Base-by-base conservation (phyloP, 768 basidiomycete genomes). In the Mycena rosella region DNA sequence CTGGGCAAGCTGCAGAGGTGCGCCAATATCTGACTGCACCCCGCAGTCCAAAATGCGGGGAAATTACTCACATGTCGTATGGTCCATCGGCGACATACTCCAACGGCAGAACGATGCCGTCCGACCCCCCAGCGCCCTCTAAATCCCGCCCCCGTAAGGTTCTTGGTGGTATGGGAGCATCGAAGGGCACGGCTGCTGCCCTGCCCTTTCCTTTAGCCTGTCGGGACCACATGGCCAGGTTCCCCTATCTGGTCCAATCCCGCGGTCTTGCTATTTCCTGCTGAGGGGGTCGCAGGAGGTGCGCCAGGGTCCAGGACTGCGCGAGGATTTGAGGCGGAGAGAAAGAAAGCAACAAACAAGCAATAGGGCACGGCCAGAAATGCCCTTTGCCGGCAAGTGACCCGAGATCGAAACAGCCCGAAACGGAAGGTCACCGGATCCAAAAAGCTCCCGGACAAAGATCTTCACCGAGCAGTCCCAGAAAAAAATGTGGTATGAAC, bases 41-140 rank as follows among this genome's bases (percentile, higher is more conserved):
- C 54, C 13, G 42, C 17, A 11, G 57, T 24, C 26, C n/a, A 40
- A 9, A 36, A 20, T 15, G 32, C n/a, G 36, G 38, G 13, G 29
- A 11, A 13, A 55, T 30, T 34, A 87, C 90, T 81, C 77, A 92
- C 92, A 88, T 83, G 71, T 90, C 85, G 70, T 83, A 88, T 9
- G 84, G 77, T 18, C 85, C 85, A 42, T 80, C 83, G 2, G 84
- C 84, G n/a, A 88, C 80, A 76, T 89, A 78, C 60, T 88, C 77
- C 68, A 93, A 74, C 24, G 83, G 84, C 22, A 94, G 71, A 15
- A 93, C 84, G 29, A 90, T 79, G 6, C 92, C 92, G 29, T 78
- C 84, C 3, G 75, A 57, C 20, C 84, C 87, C 0, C 88, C 88
- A 54, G 71, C 40, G 22, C 88, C 88, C 60, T 83, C 79, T 15